Evolutionary conservation across 140 eudicot species (phyloP).

Genomic region (Bidens hawaiensis): DNA sequence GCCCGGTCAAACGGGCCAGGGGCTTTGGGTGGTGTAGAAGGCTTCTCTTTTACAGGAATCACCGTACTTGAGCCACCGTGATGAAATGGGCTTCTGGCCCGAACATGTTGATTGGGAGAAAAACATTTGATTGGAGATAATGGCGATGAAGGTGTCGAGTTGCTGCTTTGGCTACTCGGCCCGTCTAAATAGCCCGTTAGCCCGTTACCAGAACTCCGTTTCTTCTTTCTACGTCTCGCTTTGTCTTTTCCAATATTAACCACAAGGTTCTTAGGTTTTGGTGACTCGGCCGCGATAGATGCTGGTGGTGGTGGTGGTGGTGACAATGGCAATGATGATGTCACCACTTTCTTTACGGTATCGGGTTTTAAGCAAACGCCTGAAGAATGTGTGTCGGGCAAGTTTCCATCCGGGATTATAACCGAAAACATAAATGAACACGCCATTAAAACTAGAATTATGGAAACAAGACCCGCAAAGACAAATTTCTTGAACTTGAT

Average conservation of each 20-base stretch:
- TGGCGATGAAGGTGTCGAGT: conserved; percentile 89
- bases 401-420: conserved; percentile 25
- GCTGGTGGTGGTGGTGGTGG: background rate
- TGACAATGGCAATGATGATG: conserved; percentile 11
- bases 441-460: conserved; percentile 25
- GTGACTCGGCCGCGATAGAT: conserved; percentile 22
- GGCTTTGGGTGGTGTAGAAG: conserved; percentile 20
- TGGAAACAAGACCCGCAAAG: conserved; percentile 28
- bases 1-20: conserved; percentile 49
- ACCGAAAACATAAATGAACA: conserved; percentile 33
- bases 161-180: conserved; percentile 88
- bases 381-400: conserved; percentile 29
- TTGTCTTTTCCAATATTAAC: conserved; percentile 71
- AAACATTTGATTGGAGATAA: conserved; percentile 49
- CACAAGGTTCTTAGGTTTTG: conserved; percentile 41
- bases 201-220: conserved; percentile 34
- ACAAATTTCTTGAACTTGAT: conserved; percentile 39
- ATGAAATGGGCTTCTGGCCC: conserved; percentile 37
- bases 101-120: conserved; percentile 31
- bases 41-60: conserved; percentile 34
- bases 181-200: conserved; percentile 46
- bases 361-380: conserved; percentile 24
- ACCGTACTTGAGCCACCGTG: background rate
- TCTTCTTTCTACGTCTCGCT: conserved; percentile 62
- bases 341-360: conserved; percentile 9